Conservation (phyloP, 768 basidiomycete species). For the Mycena vitilis region DNA sequence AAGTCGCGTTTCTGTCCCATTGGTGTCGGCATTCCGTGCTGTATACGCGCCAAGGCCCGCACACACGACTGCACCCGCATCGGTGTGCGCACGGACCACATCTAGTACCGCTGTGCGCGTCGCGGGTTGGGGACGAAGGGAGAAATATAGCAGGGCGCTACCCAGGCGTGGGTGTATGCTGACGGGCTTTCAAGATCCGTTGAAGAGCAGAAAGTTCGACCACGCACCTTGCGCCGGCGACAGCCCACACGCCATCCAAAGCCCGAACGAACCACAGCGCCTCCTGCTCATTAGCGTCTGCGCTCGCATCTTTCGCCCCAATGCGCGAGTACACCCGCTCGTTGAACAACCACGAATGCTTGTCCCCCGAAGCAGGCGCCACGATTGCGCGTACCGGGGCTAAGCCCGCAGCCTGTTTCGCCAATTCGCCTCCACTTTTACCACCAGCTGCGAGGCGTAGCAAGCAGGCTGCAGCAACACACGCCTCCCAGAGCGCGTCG, state of each 20-base stretch:
- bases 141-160: constrained; percentile 29
- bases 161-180: constrained; percentile 30
- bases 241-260: constrained; percentile 28
- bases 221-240: constrained; percentile 18
- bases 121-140: constrained; percentile 33
- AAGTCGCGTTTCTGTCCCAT: constrained; percentile 25
- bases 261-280: constrained; percentile 34
- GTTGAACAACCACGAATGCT: constrained; percentile 33
- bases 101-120: constrained; percentile 29
- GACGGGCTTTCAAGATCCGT: neutral
- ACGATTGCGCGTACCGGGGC: constrained; percentile 28
- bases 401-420: constrained; percentile 22
- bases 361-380: constrained; percentile 30
- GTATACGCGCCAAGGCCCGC: constrained; percentile 30
- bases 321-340: constrained; percentile 34
- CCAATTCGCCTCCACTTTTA: constrained; percentile 27
- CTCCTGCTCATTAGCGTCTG: constrained; percentile 23
- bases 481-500: constrained; percentile 33
- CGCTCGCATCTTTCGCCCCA: constrained; percentile 23
- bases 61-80: constrained; percentile 25
- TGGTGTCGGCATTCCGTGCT: constrained; percentile 20
- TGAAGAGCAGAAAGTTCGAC: neutral
- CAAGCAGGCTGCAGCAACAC: constrained; percentile 32
- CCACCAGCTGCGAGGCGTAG: constrained; percentile 28
- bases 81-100: constrained; percentile 26